Percentiles rank a stretch among this genome's conserved stretches.
Evolutionary conservation across 352 stramenopile species (phyloP).

Genomic region (Phytophthora pinifolia): DNA sequence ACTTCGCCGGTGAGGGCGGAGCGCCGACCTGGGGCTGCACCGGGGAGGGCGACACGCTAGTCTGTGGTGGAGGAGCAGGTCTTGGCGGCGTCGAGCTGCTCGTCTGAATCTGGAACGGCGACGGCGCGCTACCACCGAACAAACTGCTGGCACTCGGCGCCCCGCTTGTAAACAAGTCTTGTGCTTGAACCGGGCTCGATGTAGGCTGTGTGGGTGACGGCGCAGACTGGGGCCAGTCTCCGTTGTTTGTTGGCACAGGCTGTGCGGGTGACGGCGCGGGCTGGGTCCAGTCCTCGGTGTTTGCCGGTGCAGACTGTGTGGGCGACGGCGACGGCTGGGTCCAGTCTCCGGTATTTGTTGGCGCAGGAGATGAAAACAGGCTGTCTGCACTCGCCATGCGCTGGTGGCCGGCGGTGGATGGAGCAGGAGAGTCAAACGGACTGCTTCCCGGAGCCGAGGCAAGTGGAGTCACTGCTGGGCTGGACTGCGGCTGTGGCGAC

Average conservation of each 20-base stretch:
- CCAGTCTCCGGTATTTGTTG: constrained; percentile 21
- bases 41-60: constrained; percentile 1
- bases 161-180: constrained; percentile 37
- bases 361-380: constrained; percentile 28
- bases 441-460: constrained; percentile 6
- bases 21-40: constrained; percentile 6
- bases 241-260: constrained; percentile 18
- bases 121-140: constrained; percentile 27
- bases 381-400: constrained; percentile 28
- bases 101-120: constrained; percentile 2
- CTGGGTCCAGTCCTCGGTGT: constrained; percentile 4
- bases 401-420: constrained; percentile 13
- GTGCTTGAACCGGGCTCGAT: constrained; percentile 24
- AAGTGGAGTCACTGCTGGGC: constrained; percentile 3
- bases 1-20: constrained; percentile 12
- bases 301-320: constrained; percentile 5
- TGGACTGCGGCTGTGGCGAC: constrained; percentile 6
- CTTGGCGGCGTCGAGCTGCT: not conserved
- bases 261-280: constrained; percentile 1
- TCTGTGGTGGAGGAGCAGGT: not conserved
- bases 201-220: constrained; percentile 1
- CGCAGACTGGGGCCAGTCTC: constrained; percentile 7
- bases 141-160: constrained; percentile 39
- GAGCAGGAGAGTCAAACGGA: constrained; percentile 19
- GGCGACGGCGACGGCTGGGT: not conserved